phyloP scores from a whole-genome alignment of 805 yeast genomes.

The Grigorovia transvaalensis region DNA sequence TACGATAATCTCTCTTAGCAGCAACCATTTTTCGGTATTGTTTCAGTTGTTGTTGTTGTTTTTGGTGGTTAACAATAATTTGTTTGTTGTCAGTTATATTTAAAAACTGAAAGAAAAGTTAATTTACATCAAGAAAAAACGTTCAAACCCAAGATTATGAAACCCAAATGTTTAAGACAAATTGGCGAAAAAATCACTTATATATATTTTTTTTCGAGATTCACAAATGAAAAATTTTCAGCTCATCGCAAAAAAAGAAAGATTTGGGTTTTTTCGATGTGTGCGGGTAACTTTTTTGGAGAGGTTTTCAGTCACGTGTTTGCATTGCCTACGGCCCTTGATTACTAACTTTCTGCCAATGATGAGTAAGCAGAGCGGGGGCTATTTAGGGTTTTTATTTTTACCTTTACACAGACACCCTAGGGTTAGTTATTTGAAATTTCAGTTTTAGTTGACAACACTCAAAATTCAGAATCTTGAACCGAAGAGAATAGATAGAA shows the following conservation, averaged over 20 bases:
- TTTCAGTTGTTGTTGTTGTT: neutral
- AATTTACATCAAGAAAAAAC: neutral
- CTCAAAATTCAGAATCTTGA: too few relatives aligned
- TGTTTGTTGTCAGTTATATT: neutral
- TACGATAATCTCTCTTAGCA: conserved; percentile 33
- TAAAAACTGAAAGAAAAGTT: neutral
- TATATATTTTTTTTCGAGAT: neutral
- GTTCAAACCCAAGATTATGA: neutral
- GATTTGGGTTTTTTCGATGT: neutral
- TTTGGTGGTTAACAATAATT: neutral
- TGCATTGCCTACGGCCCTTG: too few relatives aligned
- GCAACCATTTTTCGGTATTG: conserved; percentile 10
- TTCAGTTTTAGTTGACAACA: too few relatives aligned
- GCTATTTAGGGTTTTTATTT: too few relatives aligned
- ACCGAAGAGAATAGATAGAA: too few relatives aligned
- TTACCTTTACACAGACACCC: too few relatives aligned
- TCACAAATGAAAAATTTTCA: neutral
- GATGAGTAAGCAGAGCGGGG: too few relatives aligned
- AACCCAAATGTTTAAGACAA: neutral
- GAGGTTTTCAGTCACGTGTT: too few relatives aligned
- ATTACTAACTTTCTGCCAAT: too few relatives aligned
- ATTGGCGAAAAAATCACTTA: neutral
- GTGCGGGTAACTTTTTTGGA: neutral
- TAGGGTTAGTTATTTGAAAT: too few relatives aligned
- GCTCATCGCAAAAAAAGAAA: too few relatives aligned